These are phyloP conservation scores for Pyrenochaeta sp. DNA, from an alignment of 2,329 filamentous ascomycete genomes.

Conservation along the genomic window DNA sequence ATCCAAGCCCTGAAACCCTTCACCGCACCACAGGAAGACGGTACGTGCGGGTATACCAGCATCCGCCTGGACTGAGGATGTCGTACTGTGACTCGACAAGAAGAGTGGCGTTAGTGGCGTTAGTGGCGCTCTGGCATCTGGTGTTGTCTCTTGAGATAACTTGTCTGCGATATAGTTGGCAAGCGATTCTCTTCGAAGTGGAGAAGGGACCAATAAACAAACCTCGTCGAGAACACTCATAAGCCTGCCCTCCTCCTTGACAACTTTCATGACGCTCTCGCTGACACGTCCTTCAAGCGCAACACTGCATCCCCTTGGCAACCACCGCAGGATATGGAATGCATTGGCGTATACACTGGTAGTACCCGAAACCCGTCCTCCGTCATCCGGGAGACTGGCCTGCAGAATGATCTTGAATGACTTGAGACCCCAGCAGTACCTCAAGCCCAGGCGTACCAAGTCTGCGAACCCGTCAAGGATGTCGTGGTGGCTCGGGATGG, in stretches of 20 bases:
- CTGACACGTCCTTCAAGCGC: constrained; percentile 50
- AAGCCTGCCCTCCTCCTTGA: constrained; percentile 52
- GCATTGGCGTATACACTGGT: constrained; percentile 56
- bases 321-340: constrained; percentile 56
- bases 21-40: no score
- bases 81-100: no score
- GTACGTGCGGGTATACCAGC: no score
- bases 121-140: constrained; percentile 46
- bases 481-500: constrained; percentile 56
- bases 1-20: no score
- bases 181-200: neutral
- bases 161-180: constrained; percentile 27
- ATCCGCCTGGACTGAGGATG: no score
- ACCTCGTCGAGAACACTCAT: constrained; percentile 52
- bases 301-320: constrained; percentile 53
- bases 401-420: constrained; percentile 51
- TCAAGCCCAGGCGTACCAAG: constrained; percentile 53
- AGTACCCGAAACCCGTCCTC: constrained; percentile 31
- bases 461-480: constrained; percentile 57
- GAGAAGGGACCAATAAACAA: constrained; percentile 16
- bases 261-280: constrained; percentile 50
- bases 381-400: constrained; percentile 39
- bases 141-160: constrained; percentile 46
- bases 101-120: no score
- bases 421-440: constrained; percentile 56